Conservation (phyloP, 192 early-diverging fungal genomes). For the Coemansia sp. region DNA sequence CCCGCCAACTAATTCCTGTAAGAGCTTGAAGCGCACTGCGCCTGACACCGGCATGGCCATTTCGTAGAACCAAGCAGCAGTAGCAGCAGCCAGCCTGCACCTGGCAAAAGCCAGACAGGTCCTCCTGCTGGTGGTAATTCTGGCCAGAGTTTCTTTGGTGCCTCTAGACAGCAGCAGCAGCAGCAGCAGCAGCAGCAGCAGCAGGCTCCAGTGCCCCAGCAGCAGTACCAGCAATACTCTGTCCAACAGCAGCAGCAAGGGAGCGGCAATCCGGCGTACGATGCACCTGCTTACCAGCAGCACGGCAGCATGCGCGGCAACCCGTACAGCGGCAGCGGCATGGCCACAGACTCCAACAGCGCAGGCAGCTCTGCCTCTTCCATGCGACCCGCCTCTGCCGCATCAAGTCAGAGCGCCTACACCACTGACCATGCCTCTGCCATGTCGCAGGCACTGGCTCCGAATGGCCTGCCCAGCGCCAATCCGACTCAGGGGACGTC, state of each 20-base stretch:
- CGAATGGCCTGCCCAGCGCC: conserved; percentile 42
- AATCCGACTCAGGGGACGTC: conserved; percentile 18
- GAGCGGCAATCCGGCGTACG: conserved; percentile 13
- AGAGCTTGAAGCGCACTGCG: no score
- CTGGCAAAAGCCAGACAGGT: not conserved
- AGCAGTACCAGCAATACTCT: conserved; percentile 18
- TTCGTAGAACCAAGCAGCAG: conserved; percentile 14
- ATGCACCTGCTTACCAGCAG: conserved; percentile 1
- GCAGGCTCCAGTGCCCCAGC: conserved; percentile 6
- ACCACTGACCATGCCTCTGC: not conserved
- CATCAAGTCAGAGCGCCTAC: conserved; percentile 11
- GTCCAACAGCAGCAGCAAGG: conserved; percentile 7
- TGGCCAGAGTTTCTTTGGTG: conserved; percentile 9
- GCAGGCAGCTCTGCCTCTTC: conserved; percentile 23
- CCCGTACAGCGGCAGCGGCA: conserved; percentile 6
- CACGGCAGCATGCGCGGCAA: conserved; percentile 9
- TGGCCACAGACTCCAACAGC: conserved; percentile 6
- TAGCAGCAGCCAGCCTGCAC: not conserved
- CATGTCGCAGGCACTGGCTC: conserved; percentile 19
- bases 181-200: conserved; percentile 18
- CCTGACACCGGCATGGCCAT: not conserved
- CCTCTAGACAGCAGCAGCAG: conserved; percentile 15
- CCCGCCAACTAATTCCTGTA: not conserved
- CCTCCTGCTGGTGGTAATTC: not conserved
- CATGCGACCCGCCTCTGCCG: conserved; percentile 9